A percentile compares a stretch with the other conserved stretches of the same genome.
These are phyloP conservation scores for Rhododendron molle DNA, from an alignment of 148 eudicot genomes.

Conservation along the genomic window DNA sequence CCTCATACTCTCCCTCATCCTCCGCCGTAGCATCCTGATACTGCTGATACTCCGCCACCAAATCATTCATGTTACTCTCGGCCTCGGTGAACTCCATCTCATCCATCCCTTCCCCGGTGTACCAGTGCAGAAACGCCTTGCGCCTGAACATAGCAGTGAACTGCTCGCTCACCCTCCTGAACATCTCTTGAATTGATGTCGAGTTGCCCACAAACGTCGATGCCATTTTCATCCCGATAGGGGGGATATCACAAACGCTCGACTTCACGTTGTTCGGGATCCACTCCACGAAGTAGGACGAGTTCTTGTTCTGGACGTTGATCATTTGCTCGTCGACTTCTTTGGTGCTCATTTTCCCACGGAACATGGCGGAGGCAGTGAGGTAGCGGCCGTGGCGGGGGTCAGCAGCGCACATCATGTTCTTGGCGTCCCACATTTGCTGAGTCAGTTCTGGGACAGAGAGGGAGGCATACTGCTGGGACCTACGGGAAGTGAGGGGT, in stretches of 20 bases:
- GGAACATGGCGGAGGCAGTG: slow-evolving; percentile 78
- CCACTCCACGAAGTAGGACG: slow-evolving; percentile 75
- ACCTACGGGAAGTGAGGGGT: slow-evolving; percentile 1
- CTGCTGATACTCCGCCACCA: slow-evolving; percentile 82
- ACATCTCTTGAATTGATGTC: slow-evolving; percentile 50
- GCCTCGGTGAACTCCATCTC: slow-evolving; percentile 86
- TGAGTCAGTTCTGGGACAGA: slow-evolving; percentile 19
- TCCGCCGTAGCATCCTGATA: slow-evolving; percentile 80
- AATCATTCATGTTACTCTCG: slow-evolving; percentile 81
- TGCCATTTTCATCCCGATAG: slow-evolving; percentile 29
- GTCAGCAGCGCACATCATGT: slow-evolving; percentile 93
- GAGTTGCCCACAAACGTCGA: slow-evolving; percentile 36
- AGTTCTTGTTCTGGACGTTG: slow-evolving; percentile 84
- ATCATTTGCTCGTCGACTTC: slow-evolving; percentile 85
- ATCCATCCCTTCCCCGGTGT: slow-evolving; percentile 82
- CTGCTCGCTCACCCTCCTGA: slow-evolving; percentile 80
- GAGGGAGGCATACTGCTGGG: not conserved
- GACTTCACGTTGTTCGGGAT: slow-evolving; percentile 36
- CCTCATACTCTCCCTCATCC: slow-evolving; percentile 58
- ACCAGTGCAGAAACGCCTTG: slow-evolving; percentile 87
- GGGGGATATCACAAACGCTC: slow-evolving; percentile 37
- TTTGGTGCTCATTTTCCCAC: slow-evolving; percentile 85
- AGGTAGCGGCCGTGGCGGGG: slow-evolving; percentile 79
- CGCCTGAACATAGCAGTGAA: slow-evolving; percentile 85
- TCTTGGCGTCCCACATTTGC: slow-evolving; percentile 89